Base-by-base conservation (phyloP, 2,329 filamentous ascomycete species). In the Didymella lethalis region DNA sequence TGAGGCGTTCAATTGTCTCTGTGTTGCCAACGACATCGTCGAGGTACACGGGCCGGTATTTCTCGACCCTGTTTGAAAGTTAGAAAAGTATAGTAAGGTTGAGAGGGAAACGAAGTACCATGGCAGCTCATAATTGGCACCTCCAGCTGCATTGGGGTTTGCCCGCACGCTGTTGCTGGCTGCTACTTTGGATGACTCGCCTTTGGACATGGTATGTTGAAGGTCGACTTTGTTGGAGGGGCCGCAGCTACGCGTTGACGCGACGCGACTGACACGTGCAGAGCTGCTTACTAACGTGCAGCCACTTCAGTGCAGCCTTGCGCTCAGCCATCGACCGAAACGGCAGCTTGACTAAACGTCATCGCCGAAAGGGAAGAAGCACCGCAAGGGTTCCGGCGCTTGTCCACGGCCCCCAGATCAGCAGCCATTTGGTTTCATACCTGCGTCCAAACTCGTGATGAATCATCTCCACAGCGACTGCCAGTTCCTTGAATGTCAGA, bases 1-100 rank as follows among this genome's bases (percentile, higher is more conserved):
- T 98, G 70, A 99, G 83, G 54, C 95, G 90, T 78, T 98, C 94
- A 70, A 99, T 93, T 0, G 95, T 99, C 77, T 99, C 95, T 20
- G 92, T 96, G 79, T 99, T 99, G 73, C 95, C 95, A 54, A 99
- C 95, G 52, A 99, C 89, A 80, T 99, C 94, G 80, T 98, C 93
- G 29, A 99, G 88, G 79, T 96, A 96, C 52, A 96, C 86, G 1
- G 95, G 95, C 38, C 95, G 87, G 81, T 98, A 99, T 78, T 99
- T 99, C 80, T 99, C 95, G 61, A 99, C 95, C 95, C 94, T 97
- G 50, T 32, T 14, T 12, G 47, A 20, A 11, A 8, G 64, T 72
- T 26, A 70, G 69, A 41, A 11, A 25, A 34, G 10, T 29, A 2
- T 7, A 20, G 26, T 25, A 36, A n/a, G 46, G 34, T 48, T 14